A percentile compares a stretch with the other conserved stretches of the same genome.
Evolutionary conservation across 2,329 filamentous ascomycete genomes (phyloP).

Genomic region (Cadophora luteo-olivacea): DNA sequence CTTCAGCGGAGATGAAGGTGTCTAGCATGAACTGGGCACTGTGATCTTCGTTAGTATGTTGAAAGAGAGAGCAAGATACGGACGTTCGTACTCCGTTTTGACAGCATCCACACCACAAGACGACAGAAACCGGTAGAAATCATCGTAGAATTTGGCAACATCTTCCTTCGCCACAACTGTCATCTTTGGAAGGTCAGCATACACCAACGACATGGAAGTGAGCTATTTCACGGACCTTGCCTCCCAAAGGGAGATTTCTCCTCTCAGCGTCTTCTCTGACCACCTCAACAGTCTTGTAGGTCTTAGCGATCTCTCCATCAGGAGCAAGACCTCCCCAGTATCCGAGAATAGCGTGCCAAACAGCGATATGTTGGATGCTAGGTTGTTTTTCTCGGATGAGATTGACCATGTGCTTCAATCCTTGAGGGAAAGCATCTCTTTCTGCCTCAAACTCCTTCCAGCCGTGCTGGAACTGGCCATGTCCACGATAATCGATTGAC

Average conservation of each 20-base stretch:
- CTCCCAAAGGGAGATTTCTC: conserved; percentile 56
- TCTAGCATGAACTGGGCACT: conserved; percentile 86
- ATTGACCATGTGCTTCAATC: conserved; percentile 73
- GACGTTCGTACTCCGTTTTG: conserved; percentile 72
- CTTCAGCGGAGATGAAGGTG: conserved; percentile 69
- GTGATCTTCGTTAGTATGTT: conserved; percentile 7
- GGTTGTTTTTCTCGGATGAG: conserved; percentile 73
- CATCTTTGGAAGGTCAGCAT: conserved; percentile 52
- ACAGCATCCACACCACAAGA: conserved; percentile 81
- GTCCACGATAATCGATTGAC: conserved; percentile 63
- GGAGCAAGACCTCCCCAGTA: conserved; percentile 93
- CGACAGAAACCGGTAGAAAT: conserved; percentile 86
- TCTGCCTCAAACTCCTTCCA: conserved; percentile 92
- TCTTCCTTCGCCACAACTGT: conserved; percentile 78
- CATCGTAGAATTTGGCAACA: conserved; percentile 78
- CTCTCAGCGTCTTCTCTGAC: conserved; percentile 56
- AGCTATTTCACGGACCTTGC: not conserved
- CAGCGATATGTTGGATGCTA: conserved; percentile 81
- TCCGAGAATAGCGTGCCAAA: conserved; percentile 89
- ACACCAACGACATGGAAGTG: not conserved
- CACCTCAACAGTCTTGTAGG: conserved; percentile 76
- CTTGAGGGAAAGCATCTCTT: conserved; percentile 76
- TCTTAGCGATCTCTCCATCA: conserved; percentile 72
- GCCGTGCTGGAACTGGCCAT: conserved; percentile 62
- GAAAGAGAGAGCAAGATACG: not conserved